Evolutionary conservation across 2,329 filamentous ascomycete genomes (phyloP).

Genomic region (Ophiosphaerella korrae): DNA sequence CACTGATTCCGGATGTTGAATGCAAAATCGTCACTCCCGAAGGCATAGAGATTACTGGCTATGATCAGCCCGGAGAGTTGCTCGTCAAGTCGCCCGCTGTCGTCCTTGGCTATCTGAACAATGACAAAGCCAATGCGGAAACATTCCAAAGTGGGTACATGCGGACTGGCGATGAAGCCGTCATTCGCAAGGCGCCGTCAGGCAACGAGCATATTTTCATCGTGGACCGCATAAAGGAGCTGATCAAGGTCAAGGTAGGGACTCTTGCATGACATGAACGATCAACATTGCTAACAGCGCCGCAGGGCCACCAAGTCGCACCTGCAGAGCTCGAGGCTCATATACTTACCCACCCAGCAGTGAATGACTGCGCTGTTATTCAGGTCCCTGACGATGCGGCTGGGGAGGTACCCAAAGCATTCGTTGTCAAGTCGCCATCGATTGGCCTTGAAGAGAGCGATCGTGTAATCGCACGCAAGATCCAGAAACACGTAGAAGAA

Average conservation of each 20-base stretch:
- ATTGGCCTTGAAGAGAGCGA: slow-evolving; percentile 56
- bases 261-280: background rate
- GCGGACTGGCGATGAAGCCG: slow-evolving; percentile 72
- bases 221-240: slow-evolving; percentile 79
- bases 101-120: slow-evolving; percentile 83
- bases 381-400: slow-evolving; percentile 68
- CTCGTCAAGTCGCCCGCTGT: slow-evolving; percentile 72
- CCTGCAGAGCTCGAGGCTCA: slow-evolving; percentile 83
- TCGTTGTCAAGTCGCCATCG: slow-evolving; percentile 61
- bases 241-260: slow-evolving; percentile 76
- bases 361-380: slow-evolving; percentile 81
- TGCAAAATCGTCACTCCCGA: slow-evolving; percentile 71
- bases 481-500: slow-evolving; percentile 64
- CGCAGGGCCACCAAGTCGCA: slow-evolving; percentile 78
- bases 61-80: slow-evolving; percentile 80
- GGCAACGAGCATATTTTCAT: slow-evolving; percentile 84
- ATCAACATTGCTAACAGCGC: background rate
- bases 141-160: slow-evolving; percentile 81
- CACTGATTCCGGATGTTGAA: slow-evolving; percentile 66
- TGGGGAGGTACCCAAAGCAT: slow-evolving; percentile 68
- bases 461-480: slow-evolving; percentile 55
- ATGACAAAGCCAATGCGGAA: slow-evolving; percentile 79
- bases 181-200: slow-evolving; percentile 62
- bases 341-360: slow-evolving; percentile 72
- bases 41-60: slow-evolving; percentile 70